Percentiles rank a stretch among this genome's conserved stretches.
Evolutionary conservation across 805 yeast species (phyloP).

Genomic region (Blastobotrys robertii): DNA sequence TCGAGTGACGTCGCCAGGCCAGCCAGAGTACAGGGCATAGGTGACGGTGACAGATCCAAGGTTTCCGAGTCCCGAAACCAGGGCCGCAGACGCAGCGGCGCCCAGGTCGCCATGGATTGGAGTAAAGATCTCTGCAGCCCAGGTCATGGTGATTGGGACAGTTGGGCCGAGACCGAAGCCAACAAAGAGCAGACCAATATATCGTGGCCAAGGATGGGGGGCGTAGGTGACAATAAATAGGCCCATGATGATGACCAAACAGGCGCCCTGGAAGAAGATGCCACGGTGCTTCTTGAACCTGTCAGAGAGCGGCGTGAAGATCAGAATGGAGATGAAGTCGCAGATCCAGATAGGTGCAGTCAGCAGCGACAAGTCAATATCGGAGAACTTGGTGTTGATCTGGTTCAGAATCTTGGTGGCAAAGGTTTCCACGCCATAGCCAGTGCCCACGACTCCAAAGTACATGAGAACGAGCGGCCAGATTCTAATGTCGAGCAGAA

Average conservation of each 20-base stretch:
- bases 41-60: constrained; percentile 80
- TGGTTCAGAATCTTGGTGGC: constrained; percentile 67
- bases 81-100: constrained; percentile 70
- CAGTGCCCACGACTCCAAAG: constrained; percentile 90
- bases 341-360: constrained; percentile 90
- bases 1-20: constrained; percentile 67
- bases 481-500: constrained; percentile 53
- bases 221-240: constrained; percentile 71
- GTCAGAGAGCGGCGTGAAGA: constrained; percentile 76
- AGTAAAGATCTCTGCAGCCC: constrained; percentile 68
- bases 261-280: constrained; percentile 50
- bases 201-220: constrained; percentile 59
- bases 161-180: constrained; percentile 90
- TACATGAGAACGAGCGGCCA: constrained; percentile 85
- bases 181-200: constrained; percentile 70
- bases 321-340: constrained; percentile 64
- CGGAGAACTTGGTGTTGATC: constrained; percentile 50
- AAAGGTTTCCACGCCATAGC: constrained; percentile 75
- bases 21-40: constrained; percentile 75
- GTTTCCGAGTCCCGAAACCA: constrained; percentile 80
- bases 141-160: constrained; percentile 79
- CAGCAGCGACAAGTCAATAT: constrained; percentile 62
- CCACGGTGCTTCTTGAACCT: constrained; percentile 50
- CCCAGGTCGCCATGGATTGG: constrained; percentile 75
- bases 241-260: constrained; percentile 63